Conservation (phyloP, 352 stramenopile genomes). For the Thalassiosira oceanica region DNA sequence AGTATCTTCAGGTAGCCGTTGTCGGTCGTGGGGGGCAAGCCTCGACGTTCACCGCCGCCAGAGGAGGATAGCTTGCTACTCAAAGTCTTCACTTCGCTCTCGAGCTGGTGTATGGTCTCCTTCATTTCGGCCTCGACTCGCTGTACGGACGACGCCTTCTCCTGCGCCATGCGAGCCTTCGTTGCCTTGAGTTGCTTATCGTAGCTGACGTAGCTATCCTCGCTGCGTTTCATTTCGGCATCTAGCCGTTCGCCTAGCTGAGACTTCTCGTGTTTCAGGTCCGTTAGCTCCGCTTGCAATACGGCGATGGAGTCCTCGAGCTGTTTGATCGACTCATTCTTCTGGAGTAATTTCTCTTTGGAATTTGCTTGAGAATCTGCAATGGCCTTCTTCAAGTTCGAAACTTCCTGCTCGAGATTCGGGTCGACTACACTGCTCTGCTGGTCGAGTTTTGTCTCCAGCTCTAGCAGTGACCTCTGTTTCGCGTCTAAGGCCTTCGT, state of each 20-base stretch:
- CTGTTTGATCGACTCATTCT: conserved; percentile 45
- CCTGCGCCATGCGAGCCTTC: conserved; percentile 27
- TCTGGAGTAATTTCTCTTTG: conserved; percentile 42
- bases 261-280: conserved; percentile 40
- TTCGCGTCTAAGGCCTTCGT: conserved; percentile 30
- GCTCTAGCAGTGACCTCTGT: conserved; percentile 16
- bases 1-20: conserved; percentile 3
- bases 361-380: conserved; percentile 33
- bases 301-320: conserved; percentile 33
- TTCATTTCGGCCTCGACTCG: conserved; percentile 42
- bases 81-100: conserved; percentile 29
- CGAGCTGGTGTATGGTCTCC: conserved; percentile 27
- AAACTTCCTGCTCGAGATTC: conserved; percentile 14
- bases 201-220: conserved; percentile 17
- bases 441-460: conserved; percentile 30
- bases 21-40: too few relatives aligned
- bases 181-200: conserved; percentile 30
- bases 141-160: conserved; percentile 23
- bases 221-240: conserved; percentile 19
- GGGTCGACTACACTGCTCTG: not conserved
- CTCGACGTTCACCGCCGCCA: not conserved
- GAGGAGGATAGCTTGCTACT: conserved; percentile 13
- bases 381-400: conserved; percentile 19
- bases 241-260: conserved; percentile 7
- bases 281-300: conserved; percentile 28